Evolutionary conservation across 1,284 basidiomycete species (phyloP), one percentile per base, ranked within the genome.

Genomic region (Microbotryum lychnidis-dioicae): DNA sequence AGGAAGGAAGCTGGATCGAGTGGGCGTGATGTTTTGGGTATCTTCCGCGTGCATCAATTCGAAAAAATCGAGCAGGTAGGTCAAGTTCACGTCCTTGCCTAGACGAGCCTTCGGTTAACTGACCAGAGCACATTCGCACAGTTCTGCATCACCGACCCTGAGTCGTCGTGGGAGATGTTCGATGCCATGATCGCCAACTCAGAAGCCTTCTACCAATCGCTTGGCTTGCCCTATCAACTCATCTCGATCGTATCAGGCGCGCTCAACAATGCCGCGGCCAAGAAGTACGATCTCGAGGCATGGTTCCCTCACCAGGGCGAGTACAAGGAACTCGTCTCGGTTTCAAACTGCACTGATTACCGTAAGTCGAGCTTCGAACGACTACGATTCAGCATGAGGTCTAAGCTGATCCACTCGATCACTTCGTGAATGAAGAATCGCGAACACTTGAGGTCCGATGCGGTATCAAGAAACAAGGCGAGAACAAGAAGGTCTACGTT

Each of bases 31-130:
- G 97, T 96, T 79, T 97, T 94, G 92, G 96, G 94, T 62, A 97
- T 97, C 77, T 98, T 98, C 85, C 89, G 96, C 45, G 93, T 98
- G 56, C 96, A 99, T 76, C 96, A 99, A 77, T 99, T 99, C 71
- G 96, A 99, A 78, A 99, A 99, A 79, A 83, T 99, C 57, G 96
- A 99, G 76, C 82, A 83, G 75, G 79, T 79, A 51, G 55, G 76
- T 61, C 1, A 9, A 8, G 7, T 2, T 2, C 31, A 3, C 14
- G 14, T 53, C 23, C 21, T 6, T 42, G 37, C 4, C 42, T 31
- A 27, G 53, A 9, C 51, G 29, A 16, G 27, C 20, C 23, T 27
- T 29, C 6, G 21, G 44, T 23, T 58, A 12, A 23, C 37, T 23
- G 37, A 46, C 16, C 7, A n/a, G 31, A 27, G 7, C 23, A 49